Evolutionary conservation across 148 eudicot species (phyloP).

Genomic region (Diospyros lotus): DNA sequence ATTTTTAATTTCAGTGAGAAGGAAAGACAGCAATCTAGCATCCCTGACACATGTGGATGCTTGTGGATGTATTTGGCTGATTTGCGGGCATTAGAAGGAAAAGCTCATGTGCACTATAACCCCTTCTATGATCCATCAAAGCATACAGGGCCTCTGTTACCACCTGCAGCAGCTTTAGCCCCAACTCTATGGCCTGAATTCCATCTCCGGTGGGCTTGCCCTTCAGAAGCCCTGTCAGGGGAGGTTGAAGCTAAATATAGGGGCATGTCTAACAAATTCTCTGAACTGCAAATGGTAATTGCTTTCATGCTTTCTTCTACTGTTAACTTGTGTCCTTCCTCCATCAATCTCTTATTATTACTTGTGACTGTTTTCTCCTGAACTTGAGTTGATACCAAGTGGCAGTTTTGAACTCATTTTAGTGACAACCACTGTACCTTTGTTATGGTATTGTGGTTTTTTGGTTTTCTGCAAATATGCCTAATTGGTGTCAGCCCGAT

Average conservation of each 20-base stretch:
- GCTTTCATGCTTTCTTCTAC: constrained; percentile 1
- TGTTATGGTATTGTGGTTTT: too few species aligned
- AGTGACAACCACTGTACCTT: too few species aligned
- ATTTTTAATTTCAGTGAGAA: constrained; percentile 56
- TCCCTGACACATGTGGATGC: constrained; percentile 77
- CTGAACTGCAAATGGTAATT: constrained; percentile 80
- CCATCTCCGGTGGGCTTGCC: constrained; percentile 97
- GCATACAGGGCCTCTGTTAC: constrained; percentile 64
- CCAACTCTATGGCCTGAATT: constrained; percentile 98
- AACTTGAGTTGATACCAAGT: too few species aligned
- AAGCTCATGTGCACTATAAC: constrained; percentile 78
- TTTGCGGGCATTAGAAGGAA: constrained; percentile 60
- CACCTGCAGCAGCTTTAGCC: constrained; percentile 98
- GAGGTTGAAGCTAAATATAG: constrained; percentile 81
- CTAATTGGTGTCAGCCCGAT: neutral
- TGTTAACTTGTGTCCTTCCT: neutral
- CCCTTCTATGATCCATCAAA: constrained; percentile 66
- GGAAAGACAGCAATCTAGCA: constrained; percentile 74
- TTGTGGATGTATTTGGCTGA: constrained; percentile 79
- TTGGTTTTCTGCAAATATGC: too few species aligned
- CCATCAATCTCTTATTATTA: neutral
- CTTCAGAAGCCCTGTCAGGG: constrained; percentile 74
- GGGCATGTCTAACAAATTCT: constrained; percentile 53
- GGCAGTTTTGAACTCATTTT: too few species aligned
- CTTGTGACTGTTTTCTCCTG: neutral